Percentiles rank a stretch among this genome's conserved stretches.
Conservation (phyloP, 2,329 filamentous ascomycete species). For the Parascedosporium putredinis region DNA sequence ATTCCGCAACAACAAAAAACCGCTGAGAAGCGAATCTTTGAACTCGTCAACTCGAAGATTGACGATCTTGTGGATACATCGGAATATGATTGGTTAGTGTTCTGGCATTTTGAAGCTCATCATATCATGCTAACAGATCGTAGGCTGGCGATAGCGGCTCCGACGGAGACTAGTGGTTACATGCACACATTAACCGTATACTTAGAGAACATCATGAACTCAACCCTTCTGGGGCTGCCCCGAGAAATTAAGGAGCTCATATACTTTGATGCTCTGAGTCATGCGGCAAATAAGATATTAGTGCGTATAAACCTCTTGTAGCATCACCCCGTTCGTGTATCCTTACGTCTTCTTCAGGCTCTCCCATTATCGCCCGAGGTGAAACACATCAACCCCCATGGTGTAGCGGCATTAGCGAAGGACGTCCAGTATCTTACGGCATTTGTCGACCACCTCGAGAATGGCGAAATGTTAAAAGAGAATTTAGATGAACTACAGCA, state of each 20-base stretch:
- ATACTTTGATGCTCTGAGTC: constrained; percentile 90
- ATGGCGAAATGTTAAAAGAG: constrained; percentile 72
- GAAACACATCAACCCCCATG: constrained; percentile 77
- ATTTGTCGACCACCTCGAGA: constrained; percentile 80
- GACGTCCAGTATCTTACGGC: constrained; percentile 76
- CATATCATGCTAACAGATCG: constrained; percentile 12
- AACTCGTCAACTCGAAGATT: constrained; percentile 97
- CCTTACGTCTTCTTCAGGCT: constrained; percentile 31
- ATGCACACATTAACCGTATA: constrained; percentile 93
- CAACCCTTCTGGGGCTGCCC: constrained; percentile 83
- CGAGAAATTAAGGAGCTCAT: constrained; percentile 95
- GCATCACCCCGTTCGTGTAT: constrained; percentile 12
- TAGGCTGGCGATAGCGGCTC: constrained; percentile 44
- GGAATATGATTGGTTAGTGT: constrained; percentile 77
- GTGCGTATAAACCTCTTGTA: constrained; percentile 31
- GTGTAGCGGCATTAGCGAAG: constrained; percentile 67
- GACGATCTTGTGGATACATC: constrained; percentile 94
- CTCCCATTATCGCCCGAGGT: constrained; percentile 71
- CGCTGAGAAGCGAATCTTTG: constrained; percentile 94
- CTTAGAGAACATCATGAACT: constrained; percentile 92
- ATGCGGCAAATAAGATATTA: constrained; percentile 78
- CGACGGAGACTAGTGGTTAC: constrained; percentile 75
- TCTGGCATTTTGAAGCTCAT: not conserved
- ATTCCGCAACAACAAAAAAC: constrained; percentile 89
- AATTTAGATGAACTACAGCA: constrained; percentile 90